Evolutionary conservation across 139 green algal genomes (phyloP).

Genomic region (Bryopsis sp.): DNA sequence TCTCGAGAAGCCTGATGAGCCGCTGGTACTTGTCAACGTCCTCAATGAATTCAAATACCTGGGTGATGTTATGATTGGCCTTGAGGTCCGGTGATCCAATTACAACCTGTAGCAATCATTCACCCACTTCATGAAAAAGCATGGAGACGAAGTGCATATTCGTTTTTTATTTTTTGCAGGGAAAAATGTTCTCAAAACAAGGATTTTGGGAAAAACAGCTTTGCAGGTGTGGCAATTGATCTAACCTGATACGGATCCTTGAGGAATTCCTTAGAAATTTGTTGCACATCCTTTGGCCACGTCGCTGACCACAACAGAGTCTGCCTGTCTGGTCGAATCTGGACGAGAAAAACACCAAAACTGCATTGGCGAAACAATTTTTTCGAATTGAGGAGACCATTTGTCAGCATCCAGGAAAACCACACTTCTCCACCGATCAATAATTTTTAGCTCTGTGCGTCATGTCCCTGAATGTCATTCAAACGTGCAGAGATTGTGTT

Average conservation of each 20-base stretch:
- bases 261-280: slow-evolving; percentile 75
- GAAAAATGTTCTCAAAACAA: too few relatives aligned
- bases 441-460: too few relatives aligned
- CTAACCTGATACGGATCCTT: slow-evolving; percentile 72
- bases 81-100: slow-evolving; percentile 79
- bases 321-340: slow-evolving; percentile 83
- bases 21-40: slow-evolving; percentile 60
- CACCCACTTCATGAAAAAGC: too few relatives aligned
- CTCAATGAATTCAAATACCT: slow-evolving; percentile 62
- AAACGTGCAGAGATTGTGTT: too few relatives aligned
- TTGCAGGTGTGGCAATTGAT: too few relatives aligned
- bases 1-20: slow-evolving; percentile 47
- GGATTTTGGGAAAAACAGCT: too few relatives aligned
- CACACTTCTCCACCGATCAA: neutral
- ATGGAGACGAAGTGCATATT: too few relatives aligned
- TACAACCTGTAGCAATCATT: slow-evolving; percentile 39
- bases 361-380: too few relatives aligned
- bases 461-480: too few relatives aligned
- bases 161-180: too few relatives aligned
- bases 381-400: neutral
- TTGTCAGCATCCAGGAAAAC: neutral
- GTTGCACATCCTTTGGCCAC: slow-evolving; percentile 86
- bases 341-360: too few relatives aligned
- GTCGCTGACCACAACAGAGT: slow-evolving; percentile 94
- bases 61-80: slow-evolving; percentile 82